Evolutionary conservation across 2,329 filamentous ascomycete genomes (phyloP), one percentile per base, ranked within the genome.

Genomic region (Purpureocillium takamizusanense): DNA sequence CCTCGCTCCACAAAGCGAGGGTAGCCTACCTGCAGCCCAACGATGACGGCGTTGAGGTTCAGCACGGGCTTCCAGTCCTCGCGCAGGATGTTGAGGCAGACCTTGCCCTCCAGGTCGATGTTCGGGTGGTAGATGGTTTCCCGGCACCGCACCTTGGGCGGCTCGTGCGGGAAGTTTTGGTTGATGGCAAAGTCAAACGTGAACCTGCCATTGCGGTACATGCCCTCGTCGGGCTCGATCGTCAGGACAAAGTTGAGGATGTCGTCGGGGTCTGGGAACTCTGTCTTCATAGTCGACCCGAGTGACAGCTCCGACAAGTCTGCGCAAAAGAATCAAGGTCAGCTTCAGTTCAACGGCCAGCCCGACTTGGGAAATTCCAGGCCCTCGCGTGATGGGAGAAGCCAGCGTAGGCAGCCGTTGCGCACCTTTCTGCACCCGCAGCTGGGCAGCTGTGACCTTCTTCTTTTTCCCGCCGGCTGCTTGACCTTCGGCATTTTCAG

Each of bases 121-220:
- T 98, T 98, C 6, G 92, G 92, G 60, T 98, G 92, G 67, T 98
- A 98, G 53, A 98, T 97, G 72, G 95, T 97, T 66, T 98, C 86
- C 51, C 81, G 84, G 67, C 92, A 97, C 56, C 86, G 92, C 51
- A 98, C 92, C 66, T 97, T 97, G 15, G 92, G 92, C 46, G 92
- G 89, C 60, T 97, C 89, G 66, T 97, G 92, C 1, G 92, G 92
- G 65, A 95, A 98, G 67, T 85, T 92, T 57, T 90, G 85, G 63
- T 86, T 88, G 67, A 98, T 94, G 46, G 78, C 76, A 64, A 98
- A 97, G 47, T 77, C 83, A 63, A 98, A 98, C 43, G 81, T 79
- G 66, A 97, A 98, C 42, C 72, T 70, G 41, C 90, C 90, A 51
- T 79, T 79, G 56, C 89, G 87, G 74, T 98, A 98, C 70, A 80